Conservation (phyloP, 139 green algal genomes). For the Volvox reticuliferus region DNA sequence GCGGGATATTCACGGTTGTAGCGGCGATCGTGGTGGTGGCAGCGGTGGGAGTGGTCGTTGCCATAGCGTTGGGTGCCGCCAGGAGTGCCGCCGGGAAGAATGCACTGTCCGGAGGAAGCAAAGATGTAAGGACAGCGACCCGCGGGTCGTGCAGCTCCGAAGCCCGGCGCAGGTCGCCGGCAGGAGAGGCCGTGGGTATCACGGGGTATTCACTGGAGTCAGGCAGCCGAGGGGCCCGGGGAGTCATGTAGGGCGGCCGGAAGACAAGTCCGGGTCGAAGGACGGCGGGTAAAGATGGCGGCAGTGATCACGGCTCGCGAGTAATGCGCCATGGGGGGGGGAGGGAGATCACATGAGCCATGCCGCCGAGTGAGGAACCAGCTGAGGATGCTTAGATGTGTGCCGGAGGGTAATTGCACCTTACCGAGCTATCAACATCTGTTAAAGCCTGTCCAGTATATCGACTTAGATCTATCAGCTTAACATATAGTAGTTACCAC, state of each 20-base stretch:
- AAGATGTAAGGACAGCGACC: constrained; percentile 41
- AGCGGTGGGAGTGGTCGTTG: background rate
- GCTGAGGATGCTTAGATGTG: too few species aligned
- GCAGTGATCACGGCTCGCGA: too few species aligned
- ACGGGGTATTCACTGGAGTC: constrained; percentile 22
- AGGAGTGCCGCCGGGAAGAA: constrained; percentile 67
- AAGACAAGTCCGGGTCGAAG: too few species aligned
- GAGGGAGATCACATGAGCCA: too few species aligned
- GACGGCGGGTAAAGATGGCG: too few species aligned
- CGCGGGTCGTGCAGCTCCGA: constrained; percentile 71
- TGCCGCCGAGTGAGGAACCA: too few species aligned
- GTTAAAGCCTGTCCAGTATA: too few species aligned
- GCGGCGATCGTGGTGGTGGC: background rate
- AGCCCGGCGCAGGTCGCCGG: constrained; percentile 33
- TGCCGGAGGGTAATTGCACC: too few species aligned
- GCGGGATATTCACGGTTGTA: background rate
- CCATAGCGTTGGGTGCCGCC: background rate
- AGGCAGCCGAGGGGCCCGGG: background rate
- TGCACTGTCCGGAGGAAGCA: constrained; percentile 63
- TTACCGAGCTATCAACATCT: too few species aligned
- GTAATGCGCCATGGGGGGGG: too few species aligned
- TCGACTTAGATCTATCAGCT: too few species aligned
- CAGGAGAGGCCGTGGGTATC: constrained; percentile 17
- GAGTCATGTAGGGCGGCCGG: background rate
- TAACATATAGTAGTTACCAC: too few species aligned